Evolutionary conservation across 257 asterid genomes (phyloP), one percentile per base, ranked within the genome.

Genomic region (Penstemon newberryi): DNA sequence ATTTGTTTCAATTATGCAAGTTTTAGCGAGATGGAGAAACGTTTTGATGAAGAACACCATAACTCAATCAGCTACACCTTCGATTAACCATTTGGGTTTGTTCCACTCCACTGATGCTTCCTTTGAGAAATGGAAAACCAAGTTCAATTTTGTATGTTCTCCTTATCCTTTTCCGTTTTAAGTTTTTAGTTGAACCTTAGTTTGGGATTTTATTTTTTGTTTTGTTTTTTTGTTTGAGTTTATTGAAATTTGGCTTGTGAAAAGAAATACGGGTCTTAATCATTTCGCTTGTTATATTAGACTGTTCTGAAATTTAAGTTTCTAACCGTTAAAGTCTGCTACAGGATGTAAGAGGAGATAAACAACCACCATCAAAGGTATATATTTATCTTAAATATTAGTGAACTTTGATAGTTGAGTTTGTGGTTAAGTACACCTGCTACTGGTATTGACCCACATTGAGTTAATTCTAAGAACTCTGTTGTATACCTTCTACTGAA

Each of bases 361-460:
- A 37, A 57, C 80, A 76, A 63, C 79, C 69, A 38, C 83, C 84
- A 71, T 54, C 87, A 5, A 85, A 87, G 91, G 93, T 86, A 70
- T 67, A 58, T 56, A 51, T 6, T 5, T 15, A 46, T 55, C 5
- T 52, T 56, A 9, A 53, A 65, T 56, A 36, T 58, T 45, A 15
- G 13, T 11, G 50, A 45, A 41, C 55, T 70, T 54, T 51, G 38
- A 37, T 51, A 47, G 19, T 74, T n/a, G 18, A 56, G 57, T 37
- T 10, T 25, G 40, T 51, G 45, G 12, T 54, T 49, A 60, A 37
- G 63, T 1, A 25, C 33, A 25, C 33, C 33, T 1, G 33, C 3
- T 25, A 25, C 33, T 25, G 33, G 33, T 25, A 25, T 25, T 25
- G 3, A 25, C 33, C 33, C 33, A 25, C 33, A 25, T 25, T 25